Evolutionary conservation across 2,329 filamentous ascomycete genomes (phyloP), one percentile per base, ranked within the genome.

Genomic region (Diaporthe destruens): DNA sequence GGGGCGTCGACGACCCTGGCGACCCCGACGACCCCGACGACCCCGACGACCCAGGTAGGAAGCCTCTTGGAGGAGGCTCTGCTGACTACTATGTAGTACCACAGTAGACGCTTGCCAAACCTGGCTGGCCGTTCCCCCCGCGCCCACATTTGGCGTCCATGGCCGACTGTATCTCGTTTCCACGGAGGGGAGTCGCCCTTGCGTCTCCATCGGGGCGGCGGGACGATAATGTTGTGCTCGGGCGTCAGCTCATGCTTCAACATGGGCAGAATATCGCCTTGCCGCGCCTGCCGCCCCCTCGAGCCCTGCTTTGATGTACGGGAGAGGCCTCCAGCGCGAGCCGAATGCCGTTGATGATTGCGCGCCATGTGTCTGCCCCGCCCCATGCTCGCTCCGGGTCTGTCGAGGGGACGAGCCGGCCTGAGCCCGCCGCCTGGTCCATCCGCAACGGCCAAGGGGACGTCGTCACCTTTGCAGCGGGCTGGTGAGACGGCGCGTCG

Each of bases 401-500:
- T 57, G 59, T 69, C 59, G 42, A 56, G 57, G 53, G 56, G 71
- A 59, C 61, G 59, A 49, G 49, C 44, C 59, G 32, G 57, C 57
- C 54, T 23, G 67, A 59, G 42, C 56, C 57, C 71, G 63, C 56
- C 57, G 72, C 56, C 72, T 54, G 32, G 44, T 69, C 71, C 61
- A 66, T 71, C 71, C 56, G 71, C 69, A 74, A 67, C 69, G 55
- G 69, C 67, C 73, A 63, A 68, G 44, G 67, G 39, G n/a, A 61
- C 67, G 57, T n/a, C 29, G 29, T 29, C 29, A 59, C 44, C 66
- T 74, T 29, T 54, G 66, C 53, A 54, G 56, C 57, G 49, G 66
- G 42, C 29, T 72, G 73, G 36, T 72, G 73, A 72, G 68, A 70
- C 66, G 54, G 20, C 36, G 36, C 57, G 61, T 34, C 67, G 63